A percentile compares a stretch with the other conserved stretches of the same genome.
Evolutionary conservation across 2,329 filamentous ascomycete species (phyloP).

Genomic region (Colletotrichum plurivorum): DNA sequence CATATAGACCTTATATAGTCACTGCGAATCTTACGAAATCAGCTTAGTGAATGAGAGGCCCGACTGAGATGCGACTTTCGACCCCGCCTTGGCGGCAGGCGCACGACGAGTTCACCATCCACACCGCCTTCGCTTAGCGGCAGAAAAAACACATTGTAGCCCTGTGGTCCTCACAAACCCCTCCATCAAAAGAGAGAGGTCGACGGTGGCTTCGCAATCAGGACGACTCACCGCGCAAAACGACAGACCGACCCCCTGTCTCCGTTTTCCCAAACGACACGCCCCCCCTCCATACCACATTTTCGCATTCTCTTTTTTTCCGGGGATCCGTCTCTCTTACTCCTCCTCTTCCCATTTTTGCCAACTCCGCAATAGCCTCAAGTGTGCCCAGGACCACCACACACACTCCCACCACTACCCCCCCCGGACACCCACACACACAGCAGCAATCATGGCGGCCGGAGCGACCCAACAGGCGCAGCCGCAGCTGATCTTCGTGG

Average conservation of each 20-base stretch:
- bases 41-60: neutral
- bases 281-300: conserved; percentile 26
- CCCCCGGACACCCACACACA: conserved; percentile 6
- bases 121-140: conserved; percentile 56
- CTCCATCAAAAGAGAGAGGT: conserved; percentile 31
- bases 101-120: neutral
- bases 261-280: conserved; percentile 38
- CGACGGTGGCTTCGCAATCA: conserved; percentile 29
- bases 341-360: conserved; percentile 42
- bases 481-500: conserved; percentile 80
- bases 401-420: conserved; percentile 16
- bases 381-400: conserved; percentile 34
- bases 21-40: too few species aligned
- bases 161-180: conserved; percentile 32
- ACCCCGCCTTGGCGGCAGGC: conserved; percentile 5
- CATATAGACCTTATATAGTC: too few species aligned
- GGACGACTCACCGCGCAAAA: conserved; percentile 34
- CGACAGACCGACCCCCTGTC: conserved; percentile 40
- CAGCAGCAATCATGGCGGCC: conserved; percentile 47
- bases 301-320: conserved; percentile 37
- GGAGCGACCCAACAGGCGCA: conserved; percentile 59
- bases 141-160: conserved; percentile 35
- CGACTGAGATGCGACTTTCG: neutral
- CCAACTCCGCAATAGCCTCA: conserved; percentile 35
- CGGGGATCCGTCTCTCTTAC: conserved; percentile 33